Percentiles rank a stretch among this genome's conserved stretches.
Evolutionary conservation across 2,329 filamentous ascomycete species (phyloP).

Genomic region (Colletotrichum noveboracense): DNA sequence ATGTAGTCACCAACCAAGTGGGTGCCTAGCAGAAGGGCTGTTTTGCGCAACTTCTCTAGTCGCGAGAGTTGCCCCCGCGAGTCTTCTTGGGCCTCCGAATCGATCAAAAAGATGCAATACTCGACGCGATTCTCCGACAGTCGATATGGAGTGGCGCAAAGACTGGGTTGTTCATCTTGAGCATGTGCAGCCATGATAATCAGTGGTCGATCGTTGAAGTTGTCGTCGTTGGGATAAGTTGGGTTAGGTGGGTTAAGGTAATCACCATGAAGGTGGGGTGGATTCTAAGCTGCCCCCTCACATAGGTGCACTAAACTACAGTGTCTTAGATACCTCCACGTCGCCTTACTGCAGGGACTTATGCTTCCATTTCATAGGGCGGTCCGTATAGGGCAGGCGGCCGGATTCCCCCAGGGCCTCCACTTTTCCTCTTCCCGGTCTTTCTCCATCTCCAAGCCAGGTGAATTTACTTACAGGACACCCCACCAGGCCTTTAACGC

Average conservation of each 20-base stretch:
- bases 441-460: neutral
- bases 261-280: neutral
- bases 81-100: slow-evolving; percentile 47
- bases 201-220: neutral
- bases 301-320: neutral
- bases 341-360: neutral
- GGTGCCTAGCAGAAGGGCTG: slow-evolving; percentile 66
- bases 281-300: neutral
- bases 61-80: slow-evolving; percentile 64
- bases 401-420: neutral
- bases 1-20: slow-evolving; percentile 83
- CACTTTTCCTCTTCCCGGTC: neutral
- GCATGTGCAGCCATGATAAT: neutral
- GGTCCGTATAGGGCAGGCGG: too few relatives aligned
- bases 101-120: slow-evolving; percentile 78
- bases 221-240: neutral
- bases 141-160: slow-evolving; percentile 24
- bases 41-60: slow-evolving; percentile 76
- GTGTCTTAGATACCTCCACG: too few relatives aligned
- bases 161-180: neutral
- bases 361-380: neutral
- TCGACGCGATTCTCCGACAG: slow-evolving; percentile 86
- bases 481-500: neutral
- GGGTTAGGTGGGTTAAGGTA: neutral
- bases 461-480: neutral